These are phyloP conservation scores for Ophiostoma ulmi DNA, from an alignment of 2,329 filamentous ascomycete species.

Conservation along the genomic window DNA sequence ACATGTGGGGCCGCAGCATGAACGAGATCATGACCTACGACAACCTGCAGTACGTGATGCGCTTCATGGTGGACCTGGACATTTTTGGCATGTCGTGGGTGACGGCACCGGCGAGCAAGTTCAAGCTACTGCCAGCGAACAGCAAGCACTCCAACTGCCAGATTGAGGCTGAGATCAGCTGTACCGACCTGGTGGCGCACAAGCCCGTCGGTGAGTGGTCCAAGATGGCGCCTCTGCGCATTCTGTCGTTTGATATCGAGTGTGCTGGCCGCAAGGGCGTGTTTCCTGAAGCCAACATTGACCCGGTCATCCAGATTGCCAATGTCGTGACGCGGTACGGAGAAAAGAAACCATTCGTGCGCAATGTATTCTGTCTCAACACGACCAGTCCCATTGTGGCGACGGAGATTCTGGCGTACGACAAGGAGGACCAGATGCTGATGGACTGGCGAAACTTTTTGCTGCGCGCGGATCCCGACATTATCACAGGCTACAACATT, in stretches of 20 bases:
- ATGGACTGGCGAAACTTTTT: slow-evolving; percentile 87
- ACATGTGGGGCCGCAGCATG: slow-evolving; percentile 67
- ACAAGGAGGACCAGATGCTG: slow-evolving; percentile 83
- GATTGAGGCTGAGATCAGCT: slow-evolving; percentile 84
- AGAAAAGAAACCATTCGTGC: slow-evolving; percentile 90
- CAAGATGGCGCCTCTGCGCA: slow-evolving; percentile 91
- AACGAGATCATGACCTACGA: slow-evolving; percentile 85
- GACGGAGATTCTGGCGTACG: slow-evolving; percentile 81
- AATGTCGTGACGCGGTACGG: slow-evolving; percentile 93
- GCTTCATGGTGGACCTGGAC: slow-evolving; percentile 97
- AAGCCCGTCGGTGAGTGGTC: slow-evolving; percentile 90
- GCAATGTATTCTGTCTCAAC: slow-evolving; percentile 94
- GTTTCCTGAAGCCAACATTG: slow-evolving; percentile 85
- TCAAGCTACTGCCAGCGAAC: slow-evolving; percentile 60
- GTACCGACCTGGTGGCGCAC: slow-evolving; percentile 78
- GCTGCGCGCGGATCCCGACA: slow-evolving; percentile 84
- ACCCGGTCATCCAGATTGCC: slow-evolving; percentile 96
- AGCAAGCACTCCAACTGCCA: slow-evolving; percentile 87
- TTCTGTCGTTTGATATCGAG: slow-evolving; percentile 97
- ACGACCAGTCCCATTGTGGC: slow-evolving; percentile 91
- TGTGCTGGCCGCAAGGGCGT: slow-evolving; percentile 96
- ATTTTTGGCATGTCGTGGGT: slow-evolving; percentile 98
- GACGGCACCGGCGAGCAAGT: slow-evolving; percentile 70
- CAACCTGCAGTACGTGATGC: slow-evolving; percentile 87
- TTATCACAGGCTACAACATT: slow-evolving; percentile 99